Base-by-base conservation (phyloP, 768 basidiomycete genomes). In the Xanthoconium stramineum region DNA sequence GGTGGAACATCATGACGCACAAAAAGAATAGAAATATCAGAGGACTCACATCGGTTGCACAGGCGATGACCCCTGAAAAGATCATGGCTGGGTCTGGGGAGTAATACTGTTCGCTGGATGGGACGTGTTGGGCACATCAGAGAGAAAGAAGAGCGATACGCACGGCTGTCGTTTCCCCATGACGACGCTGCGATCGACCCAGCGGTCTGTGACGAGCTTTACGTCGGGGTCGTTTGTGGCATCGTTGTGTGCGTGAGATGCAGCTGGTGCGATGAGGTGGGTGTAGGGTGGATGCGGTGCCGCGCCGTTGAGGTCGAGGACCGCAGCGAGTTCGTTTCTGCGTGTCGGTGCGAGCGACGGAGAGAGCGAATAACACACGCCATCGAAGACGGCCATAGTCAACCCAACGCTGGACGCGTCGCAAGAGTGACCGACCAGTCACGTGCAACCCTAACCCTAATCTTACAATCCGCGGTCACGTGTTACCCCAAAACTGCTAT, bases 31-130 rank as follows among this genome's bases (percentile, higher is more conserved):
- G 37, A 32, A 28, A 17, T 11, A 5, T 2, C 35, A 35, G 36
- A 19, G 36, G 29, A 66, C 78, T 53, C 56, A 90, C 86, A 57
- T 87, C 86, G 14, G 83, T 78, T 4, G 85, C 83, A 63, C 86
- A 86, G 0, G 85, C 89, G 11, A 88, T 81, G 19, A 94, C 76
- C 2, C 90, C 90, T 8, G 92, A 94, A 73, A 96, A 95, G 47
- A 94, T 78, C 77, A 84, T 82, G 1, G 78, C 69, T 0, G 89
- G 89, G 67, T 93, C 85, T 3, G 90, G 77, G 3, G 92, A 94
- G 73, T 85, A 94, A 65, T 76, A 83, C 28, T 80, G 69, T 7
- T 83, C 67, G 24, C 83, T 85, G 39, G 36, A 52, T 3, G 32
- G 9, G 24, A 20, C 24, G 56, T 36, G 56, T 28, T 39, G 36